phyloP scores from a whole-genome alignment of 495 filamentous ascomycete genomes.

The Penicillium atrosanguineum region DNA sequence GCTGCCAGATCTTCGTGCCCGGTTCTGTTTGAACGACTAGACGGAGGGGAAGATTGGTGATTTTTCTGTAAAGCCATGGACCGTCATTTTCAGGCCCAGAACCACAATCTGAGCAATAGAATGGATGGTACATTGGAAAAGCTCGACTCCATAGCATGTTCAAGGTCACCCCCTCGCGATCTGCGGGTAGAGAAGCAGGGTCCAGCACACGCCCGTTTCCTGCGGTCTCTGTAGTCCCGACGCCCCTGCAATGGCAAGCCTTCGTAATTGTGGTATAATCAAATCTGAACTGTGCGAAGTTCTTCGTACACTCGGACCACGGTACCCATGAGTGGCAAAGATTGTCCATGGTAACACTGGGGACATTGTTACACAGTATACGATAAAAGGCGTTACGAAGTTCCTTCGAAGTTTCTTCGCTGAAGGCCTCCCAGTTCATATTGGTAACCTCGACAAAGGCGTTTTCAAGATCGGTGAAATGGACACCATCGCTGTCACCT shows the following conservation, averaged over 20 bases:
- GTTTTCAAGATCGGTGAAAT: slow-evolving; percentile 20
- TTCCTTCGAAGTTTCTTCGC: slow-evolving; percentile 6
- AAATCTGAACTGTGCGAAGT: slow-evolving; percentile 28
- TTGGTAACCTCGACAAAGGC: slow-evolving; percentile 35
- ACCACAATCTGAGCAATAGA: slow-evolving; percentile 13
- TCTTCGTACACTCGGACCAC: slow-evolving; percentile 24
- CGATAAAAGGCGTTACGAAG: slow-evolving; percentile 24
- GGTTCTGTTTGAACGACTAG: slow-evolving; percentile 22
- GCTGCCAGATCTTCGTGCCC: slow-evolving; percentile 11
- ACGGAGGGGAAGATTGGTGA: slow-evolving; percentile 29
- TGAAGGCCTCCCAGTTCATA: slow-evolving; percentile 33
- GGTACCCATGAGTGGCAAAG: slow-evolving; percentile 13
- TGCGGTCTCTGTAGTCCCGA: neutral
- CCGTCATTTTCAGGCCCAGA: neutral
- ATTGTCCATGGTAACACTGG: slow-evolving; percentile 5
- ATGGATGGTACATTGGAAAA: neutral
- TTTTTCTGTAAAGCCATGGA: neutral
- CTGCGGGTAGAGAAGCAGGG: neutral
- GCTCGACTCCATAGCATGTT: neutral
- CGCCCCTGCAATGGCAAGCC: neutral
- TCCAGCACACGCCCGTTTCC: neutral
- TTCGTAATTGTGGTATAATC: neutral
- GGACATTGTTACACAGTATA: slow-evolving; percentile 2
- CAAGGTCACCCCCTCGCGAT: neutral
- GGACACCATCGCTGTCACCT: slow-evolving; percentile 3